Evolutionary conservation across 139 green algal species (phyloP).

Genomic region (Gonium pectorale): DNA sequence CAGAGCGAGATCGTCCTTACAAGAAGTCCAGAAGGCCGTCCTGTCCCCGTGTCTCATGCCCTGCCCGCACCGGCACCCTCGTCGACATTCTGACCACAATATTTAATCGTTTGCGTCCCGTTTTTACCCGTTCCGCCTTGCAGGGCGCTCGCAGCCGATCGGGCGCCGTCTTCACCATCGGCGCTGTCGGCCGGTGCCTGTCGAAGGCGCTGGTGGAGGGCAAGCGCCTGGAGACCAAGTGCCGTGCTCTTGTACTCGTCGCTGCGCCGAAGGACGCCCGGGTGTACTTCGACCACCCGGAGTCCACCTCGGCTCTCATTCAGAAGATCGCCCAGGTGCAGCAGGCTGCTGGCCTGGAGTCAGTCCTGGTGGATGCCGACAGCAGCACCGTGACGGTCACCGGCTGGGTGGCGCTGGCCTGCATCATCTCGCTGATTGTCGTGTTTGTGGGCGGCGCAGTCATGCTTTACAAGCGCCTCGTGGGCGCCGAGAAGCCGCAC

Average conservation of each 20-base stretch:
- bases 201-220: conserved; percentile 71
- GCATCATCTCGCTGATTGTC: conserved; percentile 70
- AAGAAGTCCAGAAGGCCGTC: too few species aligned
- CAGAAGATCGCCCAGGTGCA: conserved; percentile 66
- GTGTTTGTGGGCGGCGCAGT: conserved; percentile 62
- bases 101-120: too few species aligned
- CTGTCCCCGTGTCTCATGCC: too few species aligned
- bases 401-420: conserved; percentile 76
- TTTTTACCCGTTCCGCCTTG: too few species aligned
- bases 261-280: conserved; percentile 78
- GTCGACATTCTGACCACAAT: too few species aligned
- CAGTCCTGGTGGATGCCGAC: conserved; percentile 64
- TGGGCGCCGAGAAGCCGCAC: conserved; percentile 65
- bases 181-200: conserved; percentile 84
- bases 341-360: conserved; percentile 58
- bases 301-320: conserved; percentile 57
- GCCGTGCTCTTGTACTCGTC: conserved; percentile 73
- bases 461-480: conserved; percentile 58
- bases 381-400: conserved; percentile 78
- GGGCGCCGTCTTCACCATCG: conserved; percentile 73
- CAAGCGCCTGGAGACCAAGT: conserved; percentile 53
- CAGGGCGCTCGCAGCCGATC: conserved; percentile 48
- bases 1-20: too few species aligned
- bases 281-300: conserved; percentile 60
- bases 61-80: too few species aligned